Conservation (phyloP, 1,139 yeast genomes). For the Diutina siamensis region DNA sequence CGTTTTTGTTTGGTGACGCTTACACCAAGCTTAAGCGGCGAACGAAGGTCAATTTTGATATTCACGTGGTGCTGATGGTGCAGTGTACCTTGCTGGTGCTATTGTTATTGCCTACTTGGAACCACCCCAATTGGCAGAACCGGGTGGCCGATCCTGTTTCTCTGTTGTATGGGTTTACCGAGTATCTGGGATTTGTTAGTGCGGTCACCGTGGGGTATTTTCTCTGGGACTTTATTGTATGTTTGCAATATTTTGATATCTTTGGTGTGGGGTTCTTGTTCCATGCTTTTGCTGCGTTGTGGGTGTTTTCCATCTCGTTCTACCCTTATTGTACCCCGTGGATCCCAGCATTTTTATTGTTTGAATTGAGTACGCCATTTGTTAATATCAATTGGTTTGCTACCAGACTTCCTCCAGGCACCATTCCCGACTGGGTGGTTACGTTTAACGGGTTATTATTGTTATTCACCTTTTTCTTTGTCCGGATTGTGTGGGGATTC, state of each 20-base stretch:
- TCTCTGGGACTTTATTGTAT: constrained; percentile 77
- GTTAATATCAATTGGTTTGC: constrained; percentile 89
- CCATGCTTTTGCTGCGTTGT: constrained; percentile 77
- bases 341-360: constrained; percentile 72
- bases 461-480: constrained; percentile 59
- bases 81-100: constrained; percentile 55
- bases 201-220: constrained; percentile 78
- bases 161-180: constrained; percentile 54
- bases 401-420: constrained; percentile 53
- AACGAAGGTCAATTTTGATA: constrained; percentile 62
- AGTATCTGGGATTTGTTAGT: constrained; percentile 62
- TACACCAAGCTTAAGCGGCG: constrained; percentile 38
- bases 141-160: constrained; percentile 29
- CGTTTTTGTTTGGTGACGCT: constrained; percentile 19
- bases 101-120: constrained; percentile 48
- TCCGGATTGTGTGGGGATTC: constrained; percentile 84
- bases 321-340: constrained; percentile 53
- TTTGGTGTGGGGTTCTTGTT: constrained; percentile 79
- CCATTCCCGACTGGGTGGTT: constrained; percentile 39
- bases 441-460: constrained; percentile 61
- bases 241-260: constrained; percentile 43
- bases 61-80: constrained; percentile 81
- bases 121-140: constrained; percentile 33
- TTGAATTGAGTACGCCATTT: constrained; percentile 90
- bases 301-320: constrained; percentile 51